These are phyloP conservation scores for Edaphochlamys debaryana DNA, from an alignment of 139 green algal species.

Conservation along the genomic window DNA sequence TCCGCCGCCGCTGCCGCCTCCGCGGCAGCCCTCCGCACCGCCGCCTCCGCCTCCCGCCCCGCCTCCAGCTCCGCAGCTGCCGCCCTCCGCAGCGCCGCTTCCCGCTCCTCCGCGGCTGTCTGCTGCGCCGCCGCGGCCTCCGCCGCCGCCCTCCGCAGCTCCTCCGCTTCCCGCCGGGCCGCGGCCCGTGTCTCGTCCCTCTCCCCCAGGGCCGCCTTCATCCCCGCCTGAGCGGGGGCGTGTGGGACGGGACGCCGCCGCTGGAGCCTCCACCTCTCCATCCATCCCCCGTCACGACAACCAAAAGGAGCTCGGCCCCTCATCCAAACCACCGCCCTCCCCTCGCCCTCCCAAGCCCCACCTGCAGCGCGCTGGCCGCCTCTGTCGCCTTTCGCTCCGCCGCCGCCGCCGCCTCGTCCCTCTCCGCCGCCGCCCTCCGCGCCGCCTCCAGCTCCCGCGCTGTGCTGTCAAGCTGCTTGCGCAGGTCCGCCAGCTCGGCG, in stretches of 20 bases:
- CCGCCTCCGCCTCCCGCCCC: not conserved
- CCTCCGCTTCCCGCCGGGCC: not conserved
- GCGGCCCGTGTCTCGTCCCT: not conserved
- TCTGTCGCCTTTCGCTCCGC: not conserved
- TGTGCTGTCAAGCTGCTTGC: not conserved
- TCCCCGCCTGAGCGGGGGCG: no score
- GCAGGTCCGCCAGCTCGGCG: not conserved
- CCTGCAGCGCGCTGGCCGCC: not conserved
- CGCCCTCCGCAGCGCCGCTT: not conserved
- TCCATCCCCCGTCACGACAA: no score
- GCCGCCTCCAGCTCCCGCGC: constrained; percentile 1
- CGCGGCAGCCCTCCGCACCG: no score
- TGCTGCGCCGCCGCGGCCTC: not conserved
- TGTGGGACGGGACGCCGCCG: no score
- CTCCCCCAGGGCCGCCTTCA: not conserved
- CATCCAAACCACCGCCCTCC: not conserved
- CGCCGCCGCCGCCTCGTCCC: not conserved
- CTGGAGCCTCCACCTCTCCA: no score
- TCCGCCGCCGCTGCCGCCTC: no score
- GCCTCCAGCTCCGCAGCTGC: not conserved
- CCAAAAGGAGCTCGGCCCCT: no score
- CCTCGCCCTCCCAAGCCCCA: no score
- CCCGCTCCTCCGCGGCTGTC: not conserved
- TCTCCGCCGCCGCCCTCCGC: not conserved
- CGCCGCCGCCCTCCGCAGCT: not conserved